Conservation (phyloP, 2,329 filamentous ascomycete species). For the Penicillium sp. region DNA sequence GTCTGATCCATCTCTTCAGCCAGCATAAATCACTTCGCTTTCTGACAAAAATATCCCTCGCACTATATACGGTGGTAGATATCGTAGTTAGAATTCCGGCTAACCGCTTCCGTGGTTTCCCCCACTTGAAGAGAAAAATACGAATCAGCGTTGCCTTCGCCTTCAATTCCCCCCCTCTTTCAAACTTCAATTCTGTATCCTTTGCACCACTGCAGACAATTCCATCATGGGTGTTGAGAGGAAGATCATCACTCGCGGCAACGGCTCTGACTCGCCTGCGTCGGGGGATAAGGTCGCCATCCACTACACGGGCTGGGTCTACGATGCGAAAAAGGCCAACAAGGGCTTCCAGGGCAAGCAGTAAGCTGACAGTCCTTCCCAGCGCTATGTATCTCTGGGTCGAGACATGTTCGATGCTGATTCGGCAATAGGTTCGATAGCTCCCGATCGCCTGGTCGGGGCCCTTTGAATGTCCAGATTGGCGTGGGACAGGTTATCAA, state of each 20-base stretch:
- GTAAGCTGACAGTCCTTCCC: constrained; percentile 53
- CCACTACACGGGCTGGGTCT: constrained; percentile 85
- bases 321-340: constrained; percentile 60
- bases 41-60: too few relatives aligned
- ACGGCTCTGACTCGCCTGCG: constrained; percentile 57
- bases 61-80: too few relatives aligned
- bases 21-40: too few relatives aligned
- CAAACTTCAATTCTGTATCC: constrained; percentile 9
- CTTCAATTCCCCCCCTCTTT: constrained; percentile 10
- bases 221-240: constrained; percentile 22
- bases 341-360: constrained; percentile 64
- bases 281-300: constrained; percentile 74
- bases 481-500: constrained; percentile 80
- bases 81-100: too few relatives aligned
- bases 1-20: too few relatives aligned
- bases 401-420: too few relatives aligned
- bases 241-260: constrained; percentile 49
- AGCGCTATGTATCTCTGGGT: too few relatives aligned
- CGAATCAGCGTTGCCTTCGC: too few relatives aligned
- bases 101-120: too few relatives aligned
- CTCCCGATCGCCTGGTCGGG: constrained; percentile 64
- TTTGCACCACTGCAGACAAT: not conserved
- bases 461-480: constrained; percentile 72
- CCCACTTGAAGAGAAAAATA: constrained; percentile 15
- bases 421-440: constrained; percentile 70